Percentiles rank a stretch among this genome's conserved stretches.
phyloP scores from a whole-genome alignment of 2,329 filamentous ascomycete species.

The Hyphodiscus sp. region DNA sequence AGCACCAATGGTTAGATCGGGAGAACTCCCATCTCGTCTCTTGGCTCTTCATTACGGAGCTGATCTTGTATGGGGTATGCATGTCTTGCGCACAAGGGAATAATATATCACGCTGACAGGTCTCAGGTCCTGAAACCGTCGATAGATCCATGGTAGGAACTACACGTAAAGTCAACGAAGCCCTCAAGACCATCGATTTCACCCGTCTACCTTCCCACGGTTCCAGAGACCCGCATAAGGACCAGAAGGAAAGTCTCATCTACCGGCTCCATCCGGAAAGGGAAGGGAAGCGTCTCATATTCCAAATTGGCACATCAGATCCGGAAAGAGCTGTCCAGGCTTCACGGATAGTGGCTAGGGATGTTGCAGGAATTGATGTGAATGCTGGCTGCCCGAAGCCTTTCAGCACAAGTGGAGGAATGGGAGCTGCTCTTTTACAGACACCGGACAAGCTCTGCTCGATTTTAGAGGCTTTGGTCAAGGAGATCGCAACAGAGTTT shows the following conservation, averaged over 20 bases:
- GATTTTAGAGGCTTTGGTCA: constrained; percentile 78
- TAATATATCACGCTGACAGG: constrained; percentile 5
- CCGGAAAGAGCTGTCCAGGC: constrained; percentile 79
- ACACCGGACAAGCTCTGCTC: constrained; percentile 77
- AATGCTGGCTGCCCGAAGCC: constrained; percentile 98
- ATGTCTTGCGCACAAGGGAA: neutral
- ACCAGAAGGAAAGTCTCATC: constrained; percentile 61
- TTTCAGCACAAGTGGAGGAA: constrained; percentile 87
- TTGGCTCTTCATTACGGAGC: constrained; percentile 90
- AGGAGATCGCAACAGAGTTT: constrained; percentile 67
- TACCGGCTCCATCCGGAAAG: constrained; percentile 75
- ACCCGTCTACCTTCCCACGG: constrained; percentile 68
- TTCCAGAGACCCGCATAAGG: constrained; percentile 47
- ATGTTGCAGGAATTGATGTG: constrained; percentile 92
- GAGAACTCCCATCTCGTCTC: constrained; percentile 84
- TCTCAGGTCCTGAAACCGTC: constrained; percentile 79
- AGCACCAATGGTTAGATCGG: constrained; percentile 97
- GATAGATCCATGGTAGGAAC: constrained; percentile 89
- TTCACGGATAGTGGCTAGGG: constrained; percentile 73
- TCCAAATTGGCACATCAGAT: constrained; percentile 84
- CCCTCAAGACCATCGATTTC: constrained; percentile 79
- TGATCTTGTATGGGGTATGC: constrained; percentile 87
- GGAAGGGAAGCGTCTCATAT: constrained; percentile 73
- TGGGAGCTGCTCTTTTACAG: constrained; percentile 86
- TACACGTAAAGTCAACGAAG: constrained; percentile 67